Base-by-base conservation (phyloP, 345 rosid species). In the Eucalyptus tenuipes region DNA sequence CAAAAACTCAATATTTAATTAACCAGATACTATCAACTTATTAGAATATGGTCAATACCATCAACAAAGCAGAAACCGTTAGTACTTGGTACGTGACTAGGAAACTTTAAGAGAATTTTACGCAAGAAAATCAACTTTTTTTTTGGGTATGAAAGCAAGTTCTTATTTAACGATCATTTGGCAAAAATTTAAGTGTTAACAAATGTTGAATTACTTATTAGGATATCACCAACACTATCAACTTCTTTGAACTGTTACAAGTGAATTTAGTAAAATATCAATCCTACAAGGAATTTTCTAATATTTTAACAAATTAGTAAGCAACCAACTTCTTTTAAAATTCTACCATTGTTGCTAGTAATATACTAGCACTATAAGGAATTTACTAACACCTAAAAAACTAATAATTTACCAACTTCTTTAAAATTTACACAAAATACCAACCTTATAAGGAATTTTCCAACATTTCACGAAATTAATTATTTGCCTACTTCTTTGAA, bases 81-180 rank as follows among this genome's bases (percentile, higher is more conserved):
- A 3, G 53, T 17, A 6, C 22, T 17, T 16, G 53, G 8, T 7
- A 7, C 4, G 4, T 17, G 53, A 17, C 53, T 16, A 16, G 53
- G 8, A 50, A 50, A 50, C 53, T 50, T 50, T 50, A 50, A 50
- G 53, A n/a, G 53, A 50, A 50, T 50, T 50, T 50, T 7, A 3
- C 4, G 8, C 0, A 7, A 50, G 22, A 50, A 50, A 50, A 50
- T 16, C 27, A 25, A 57, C 7, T 24, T 8, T 52, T 55, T 55
- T 53, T 53, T 18, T 5, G 27, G 5, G 11, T 49, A 50, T 57
- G n/a, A 11, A 25, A 57, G n/a, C n/a, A 24, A 25, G 66, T 57
- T 57, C 66, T 0, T 57, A 10, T 5, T 0, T 25, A 24, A 57
- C 0, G 7, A 24, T 57, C 6, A 57, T 24, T 57, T 57, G 12